These are phyloP conservation scores for Chlorella sp. DNA, from an alignment of 139 green algal species.

Conservation along the genomic window DNA sequence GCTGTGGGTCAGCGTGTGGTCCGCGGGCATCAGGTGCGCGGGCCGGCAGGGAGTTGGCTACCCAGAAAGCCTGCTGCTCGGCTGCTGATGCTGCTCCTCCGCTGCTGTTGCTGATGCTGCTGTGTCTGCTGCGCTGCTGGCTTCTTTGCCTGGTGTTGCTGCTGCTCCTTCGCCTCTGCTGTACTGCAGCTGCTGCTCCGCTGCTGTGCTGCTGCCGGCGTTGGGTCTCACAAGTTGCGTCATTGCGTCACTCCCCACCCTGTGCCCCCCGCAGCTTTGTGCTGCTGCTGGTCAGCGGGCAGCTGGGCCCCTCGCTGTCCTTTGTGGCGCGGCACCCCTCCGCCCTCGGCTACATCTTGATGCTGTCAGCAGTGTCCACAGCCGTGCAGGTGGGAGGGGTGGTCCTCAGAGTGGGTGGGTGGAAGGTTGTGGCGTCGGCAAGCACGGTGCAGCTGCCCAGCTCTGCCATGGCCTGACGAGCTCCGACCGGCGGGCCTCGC, in stretches of 20 bases:
- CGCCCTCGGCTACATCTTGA: constrained; percentile 57
- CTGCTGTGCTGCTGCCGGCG: no score
- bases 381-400: constrained; percentile 15
- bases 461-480: no score
- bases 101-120: not conserved
- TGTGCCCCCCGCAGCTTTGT: not conserved
- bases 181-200: not conserved
- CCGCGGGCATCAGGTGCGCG: constrained; percentile 48
- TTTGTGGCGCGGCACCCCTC: constrained; percentile 74
- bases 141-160: no score
- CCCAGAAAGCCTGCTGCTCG: constrained; percentile 25
- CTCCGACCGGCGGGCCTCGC: no score
- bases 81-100: no score
- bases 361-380: constrained; percentile 62
- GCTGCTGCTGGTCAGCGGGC: constrained; percentile 52
- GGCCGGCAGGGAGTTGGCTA: constrained; percentile 18
- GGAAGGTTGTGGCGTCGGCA: no score
- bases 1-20: constrained; percentile 76
- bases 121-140: not conserved
- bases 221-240: no score
- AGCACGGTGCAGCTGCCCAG: no score
- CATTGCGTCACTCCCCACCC: not conserved
- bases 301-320: constrained; percentile 60
- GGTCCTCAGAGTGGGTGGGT: no score
- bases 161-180: not conserved